Evolutionary conservation across 257 asterid genomes (phyloP), one percentile per base, ranked within the genome.

Genomic region (Petunia axillaris): DNA sequence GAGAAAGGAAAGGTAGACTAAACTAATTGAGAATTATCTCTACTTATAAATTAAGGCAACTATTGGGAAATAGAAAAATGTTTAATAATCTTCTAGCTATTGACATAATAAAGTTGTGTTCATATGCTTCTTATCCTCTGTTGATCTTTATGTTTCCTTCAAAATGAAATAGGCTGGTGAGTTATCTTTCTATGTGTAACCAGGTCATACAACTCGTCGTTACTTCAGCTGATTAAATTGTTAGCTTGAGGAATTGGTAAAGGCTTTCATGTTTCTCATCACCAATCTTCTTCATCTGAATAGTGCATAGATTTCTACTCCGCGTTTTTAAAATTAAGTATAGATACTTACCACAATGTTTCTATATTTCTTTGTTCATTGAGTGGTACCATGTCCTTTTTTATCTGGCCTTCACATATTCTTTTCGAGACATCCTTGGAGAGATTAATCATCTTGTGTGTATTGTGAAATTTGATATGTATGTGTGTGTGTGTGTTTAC

Each of bases 1-100:
- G 54, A 91, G 86, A 83, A 89, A 82, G 50, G 91, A 88, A 82
- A 86, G 91, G 91, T 88, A 83, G 78, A 35, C 11, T 62, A 35
- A 50, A 73, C 46, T 38, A 35, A 36, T 50, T 38, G 78, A 50
- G 62, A 3, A 73, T 25, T 25, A 25, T 50, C 35, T 73, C 46
- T 35, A 35, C 78, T 62, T 50, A 50, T 73, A 73, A 48, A 50
- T 50, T 48, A 73, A 13, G 77, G 78, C 3, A 50, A 50, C 62
- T 50, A 50, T 35, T 73, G 36, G 35, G 6, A 50, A 71, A 73
- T 48, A 8, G 67, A 63, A 63, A 41, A 63, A 73, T 73, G 62
- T 73, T 52, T 35, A 73, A 36, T 73, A 50, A 35, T 3, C 78
- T 16, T 50, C 59, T 70, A 73, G 46, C 44, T 11, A 25, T 6